Base-by-base conservation (phyloP, 257 asterid genomes). In the Ilex asprella region DNA sequence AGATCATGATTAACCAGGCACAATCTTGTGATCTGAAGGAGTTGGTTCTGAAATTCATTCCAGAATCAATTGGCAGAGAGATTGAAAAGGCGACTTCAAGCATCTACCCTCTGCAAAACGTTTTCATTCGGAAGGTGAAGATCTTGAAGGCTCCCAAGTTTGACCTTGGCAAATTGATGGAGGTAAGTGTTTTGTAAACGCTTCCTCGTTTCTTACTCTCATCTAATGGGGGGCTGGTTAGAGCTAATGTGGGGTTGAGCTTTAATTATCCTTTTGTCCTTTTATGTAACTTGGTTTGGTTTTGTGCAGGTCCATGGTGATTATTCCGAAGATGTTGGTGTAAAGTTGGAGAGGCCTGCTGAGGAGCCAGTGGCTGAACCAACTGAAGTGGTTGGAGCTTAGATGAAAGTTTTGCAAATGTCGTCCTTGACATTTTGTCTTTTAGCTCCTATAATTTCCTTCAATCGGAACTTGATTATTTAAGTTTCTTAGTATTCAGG, bases 61-160 rank as follows among this genome's bases (percentile, higher is more conserved):
- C 95, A 2, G 97, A 89, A 67, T 79, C 91, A 12, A 89, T 89
- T 31, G 95, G 94, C 31, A 85, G 87, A n/a, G 96, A 88, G 70
- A 88, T 88, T 53, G 96, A 88, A 75, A 88, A 86, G 73, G 88
- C 95, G 2, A 89, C 94, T 29, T 78, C 89, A 16, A 70, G 88
- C 74, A 89, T 89, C 27, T 89, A 82, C 69, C 97, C 97, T 1
- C 77, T 86, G 56, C 95, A 86, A 74, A 89, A 86, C 56, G 95
- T 89, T 16, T 89, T 60, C 52, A 78, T 89, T 55, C 76, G 92
- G 75, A 89, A 89, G 76, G 95, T 81, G 30, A 89, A 89, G 75
- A 86, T 89, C 66, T 71, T 89, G 83, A 89, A 86, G 54, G 86
- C 97, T 35, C 97, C 97, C 47, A 89, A 86, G 60, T 89, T 86